phyloP scores from a whole-genome alignment of 495 filamentous ascomycete species.

The Cercophora newfieldiana region DNA sequence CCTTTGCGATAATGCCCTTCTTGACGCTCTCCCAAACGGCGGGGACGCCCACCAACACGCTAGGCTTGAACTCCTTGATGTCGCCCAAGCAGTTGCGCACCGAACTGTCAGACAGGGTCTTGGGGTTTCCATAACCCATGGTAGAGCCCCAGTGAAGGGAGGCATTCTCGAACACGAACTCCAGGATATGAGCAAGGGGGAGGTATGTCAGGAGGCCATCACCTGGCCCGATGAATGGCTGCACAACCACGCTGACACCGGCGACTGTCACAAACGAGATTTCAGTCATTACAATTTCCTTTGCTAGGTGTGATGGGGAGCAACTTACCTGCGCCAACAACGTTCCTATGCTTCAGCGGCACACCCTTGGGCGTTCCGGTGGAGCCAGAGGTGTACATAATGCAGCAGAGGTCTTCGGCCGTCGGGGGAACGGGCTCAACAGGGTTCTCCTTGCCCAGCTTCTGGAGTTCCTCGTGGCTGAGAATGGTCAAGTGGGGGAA shows the following conservation, averaged over 20 bases:
- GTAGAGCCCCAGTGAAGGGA: constrained; percentile 90
- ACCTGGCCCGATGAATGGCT: constrained; percentile 79
- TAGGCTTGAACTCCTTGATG: constrained; percentile 90
- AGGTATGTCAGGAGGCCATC: constrained; percentile 90
- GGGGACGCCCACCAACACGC: constrained; percentile 89
- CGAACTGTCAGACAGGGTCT: constrained; percentile 85
- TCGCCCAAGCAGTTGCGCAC: constrained; percentile 95
- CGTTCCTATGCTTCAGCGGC: constrained; percentile 81
- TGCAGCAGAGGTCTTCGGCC: constrained; percentile 89
- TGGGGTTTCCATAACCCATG: constrained; percentile 96
- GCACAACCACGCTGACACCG: constrained; percentile 83
- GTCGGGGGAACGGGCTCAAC: constrained; percentile 77
- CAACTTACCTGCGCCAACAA: constrained; percentile 77
- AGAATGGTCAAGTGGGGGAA: constrained; percentile 69
- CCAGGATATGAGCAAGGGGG: constrained; percentile 91
- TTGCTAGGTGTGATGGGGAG: neutral
- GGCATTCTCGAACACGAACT: constrained; percentile 96
- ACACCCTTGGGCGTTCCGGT: constrained; percentile 97
- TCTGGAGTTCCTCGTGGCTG: constrained; percentile 82
- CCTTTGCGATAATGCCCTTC: constrained; percentile 90
- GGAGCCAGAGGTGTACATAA: constrained; percentile 99
- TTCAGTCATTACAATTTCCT: constrained; percentile 17
- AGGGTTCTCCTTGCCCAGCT: constrained; percentile 80
- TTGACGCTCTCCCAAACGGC: constrained; percentile 98
- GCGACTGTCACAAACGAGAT: constrained; percentile 62